phyloP scores from a whole-genome alignment of 2,329 filamentous ascomycete species.

The Sclerotinia nivalis region DNA sequence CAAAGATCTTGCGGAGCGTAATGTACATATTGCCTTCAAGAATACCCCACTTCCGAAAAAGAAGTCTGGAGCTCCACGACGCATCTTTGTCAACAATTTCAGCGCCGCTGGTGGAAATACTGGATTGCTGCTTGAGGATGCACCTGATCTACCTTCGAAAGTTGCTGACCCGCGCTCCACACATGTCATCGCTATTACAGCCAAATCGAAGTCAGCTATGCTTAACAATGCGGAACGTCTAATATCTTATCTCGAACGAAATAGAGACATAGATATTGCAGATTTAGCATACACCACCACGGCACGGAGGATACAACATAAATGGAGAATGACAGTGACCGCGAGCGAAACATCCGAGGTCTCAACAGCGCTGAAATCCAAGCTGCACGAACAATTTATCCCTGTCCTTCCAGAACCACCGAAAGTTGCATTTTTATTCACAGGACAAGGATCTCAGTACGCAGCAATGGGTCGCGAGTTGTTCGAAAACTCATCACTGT shows the following conservation, averaged over 20 bases:
- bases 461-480: slow-evolving; percentile 23
- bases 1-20: slow-evolving; percentile 43
- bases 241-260: slow-evolving; percentile 32
- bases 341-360: slow-evolving; percentile 46
- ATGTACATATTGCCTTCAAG: slow-evolving; percentile 35
- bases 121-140: slow-evolving; percentile 40
- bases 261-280: slow-evolving; percentile 31
- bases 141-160: slow-evolving; percentile 39
- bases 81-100: slow-evolving; percentile 50
- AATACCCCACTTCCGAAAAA: slow-evolving; percentile 11
- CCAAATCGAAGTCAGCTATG: slow-evolving; percentile 42
- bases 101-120: slow-evolving; percentile 43
- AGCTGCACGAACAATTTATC: slow-evolving; percentile 23
- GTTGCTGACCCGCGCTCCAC: slow-evolving; percentile 46
- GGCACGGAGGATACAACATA: slow-evolving; percentile 58
- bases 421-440: slow-evolving; percentile 37
- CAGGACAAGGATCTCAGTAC: slow-evolving; percentile 26
- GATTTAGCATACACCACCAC: slow-evolving; percentile 41
- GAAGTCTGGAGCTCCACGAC: slow-evolving; percentile 23
- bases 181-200: slow-evolving; percentile 52
- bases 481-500: slow-evolving; percentile 18
- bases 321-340: slow-evolving; percentile 54
- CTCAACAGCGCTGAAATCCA: slow-evolving; percentile 16
- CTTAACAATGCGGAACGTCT: slow-evolving; percentile 35
- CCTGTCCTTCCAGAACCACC: slow-evolving; percentile 29